phyloP scores from a whole-genome alignment of 83 land plant genomes.

The Picea abies region DNA sequence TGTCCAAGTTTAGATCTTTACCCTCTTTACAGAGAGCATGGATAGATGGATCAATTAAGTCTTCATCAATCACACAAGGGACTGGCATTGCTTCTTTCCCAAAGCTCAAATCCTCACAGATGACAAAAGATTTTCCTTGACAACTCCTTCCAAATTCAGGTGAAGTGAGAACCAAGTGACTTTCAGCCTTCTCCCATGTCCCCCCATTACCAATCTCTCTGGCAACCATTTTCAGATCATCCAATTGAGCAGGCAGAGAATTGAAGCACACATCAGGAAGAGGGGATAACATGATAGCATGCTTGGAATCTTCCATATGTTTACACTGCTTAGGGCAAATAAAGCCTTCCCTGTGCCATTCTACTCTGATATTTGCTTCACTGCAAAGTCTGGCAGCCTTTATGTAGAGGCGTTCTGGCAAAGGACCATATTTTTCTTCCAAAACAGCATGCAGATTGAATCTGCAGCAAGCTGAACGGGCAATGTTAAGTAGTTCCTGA shows the following conservation, averaged over 20 bases:
- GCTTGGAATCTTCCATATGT: constrained; percentile 12
- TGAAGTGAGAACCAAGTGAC: constrained; percentile 42
- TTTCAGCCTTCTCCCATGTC: constrained; percentile 58
- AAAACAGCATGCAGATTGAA: constrained; percentile 47
- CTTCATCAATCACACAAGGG: constrained; percentile 80
- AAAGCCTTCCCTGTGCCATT: constrained; percentile 82
- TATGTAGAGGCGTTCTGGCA: constrained; percentile 58
- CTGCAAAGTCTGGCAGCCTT: constrained; percentile 91
- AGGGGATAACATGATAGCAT: constrained; percentile 20
- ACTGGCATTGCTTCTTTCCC: constrained; percentile 84
- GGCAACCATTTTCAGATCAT: background rate
- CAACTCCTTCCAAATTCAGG: constrained; percentile 20
- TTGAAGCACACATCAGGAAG: constrained; percentile 12
- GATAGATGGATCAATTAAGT: constrained; percentile 44
- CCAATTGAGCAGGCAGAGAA: constrained; percentile 13
- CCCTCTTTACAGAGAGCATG: constrained; percentile 30
- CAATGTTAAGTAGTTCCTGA: constrained; percentile 62
- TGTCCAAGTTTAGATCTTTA: constrained; percentile 25
- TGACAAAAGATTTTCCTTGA: constrained; percentile 23
- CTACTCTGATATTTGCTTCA: constrained; percentile 65
- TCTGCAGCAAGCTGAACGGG: constrained; percentile 75
- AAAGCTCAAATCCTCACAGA: constrained; percentile 88
- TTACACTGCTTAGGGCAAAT: constrained; percentile 83
- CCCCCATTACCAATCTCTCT: constrained; percentile 11
- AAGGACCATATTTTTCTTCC: constrained; percentile 59